Percentiles rank a stretch among this genome's conserved stretches.
phyloP scores from a whole-genome alignment of 148 eudicot species.

The Cornus controversa region DNA sequence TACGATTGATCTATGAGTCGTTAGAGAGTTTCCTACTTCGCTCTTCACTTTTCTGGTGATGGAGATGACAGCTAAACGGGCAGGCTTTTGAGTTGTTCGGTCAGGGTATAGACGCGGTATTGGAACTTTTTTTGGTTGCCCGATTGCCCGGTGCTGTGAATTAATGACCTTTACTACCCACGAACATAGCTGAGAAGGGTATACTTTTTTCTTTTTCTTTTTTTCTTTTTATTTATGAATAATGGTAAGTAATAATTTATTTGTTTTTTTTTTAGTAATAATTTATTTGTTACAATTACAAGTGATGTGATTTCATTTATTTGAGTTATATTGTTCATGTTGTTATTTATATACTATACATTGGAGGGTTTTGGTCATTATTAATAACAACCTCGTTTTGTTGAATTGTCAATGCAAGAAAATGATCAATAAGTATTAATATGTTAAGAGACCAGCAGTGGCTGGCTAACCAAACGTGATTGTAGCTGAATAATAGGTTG shows the following conservation, averaged over 20 bases:
- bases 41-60: neutral
- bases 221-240: too few relatives aligned
- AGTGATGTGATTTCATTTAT: neutral
- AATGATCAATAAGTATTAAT: too few relatives aligned
- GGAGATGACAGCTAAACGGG: neutral
- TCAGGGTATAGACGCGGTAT: neutral
- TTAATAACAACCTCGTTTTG: too few relatives aligned
- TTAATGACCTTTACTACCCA: neutral
- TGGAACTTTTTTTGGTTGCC: neutral
- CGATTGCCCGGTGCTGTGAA: neutral
- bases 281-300: neutral
- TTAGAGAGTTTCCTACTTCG: neutral
- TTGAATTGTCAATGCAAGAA: too few relatives aligned
- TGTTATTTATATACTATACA: too few relatives aligned
- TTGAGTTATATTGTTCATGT: neutral
- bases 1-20: slow-evolving; percentile 28
- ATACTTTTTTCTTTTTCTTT: too few relatives aligned
- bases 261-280: too few relatives aligned
- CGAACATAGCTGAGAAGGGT: neutral
- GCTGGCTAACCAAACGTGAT: too few relatives aligned
- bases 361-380: neutral
- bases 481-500: too few relatives aligned
- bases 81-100: neutral
- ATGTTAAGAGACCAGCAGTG: too few relatives aligned
- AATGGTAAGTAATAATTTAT: too few relatives aligned